Evolutionary conservation across 2,329 filamentous ascomycete species (phyloP), one percentile per base, ranked within the genome.

Genomic region (Neonectria sp.): DNA sequence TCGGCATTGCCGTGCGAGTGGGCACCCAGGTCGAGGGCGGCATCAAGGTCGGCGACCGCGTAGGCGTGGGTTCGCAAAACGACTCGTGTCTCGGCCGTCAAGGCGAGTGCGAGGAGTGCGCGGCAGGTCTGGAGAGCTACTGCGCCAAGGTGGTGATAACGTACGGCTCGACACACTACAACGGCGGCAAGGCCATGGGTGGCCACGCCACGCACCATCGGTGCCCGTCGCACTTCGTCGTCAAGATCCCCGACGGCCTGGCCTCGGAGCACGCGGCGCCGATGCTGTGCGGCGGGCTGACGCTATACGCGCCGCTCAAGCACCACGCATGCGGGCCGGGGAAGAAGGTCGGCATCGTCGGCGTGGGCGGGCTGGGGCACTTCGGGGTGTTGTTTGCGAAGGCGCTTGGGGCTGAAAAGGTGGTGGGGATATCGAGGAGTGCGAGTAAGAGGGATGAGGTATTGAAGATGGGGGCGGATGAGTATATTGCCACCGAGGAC

Each of bases 251-350:
- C n/a, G 80, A 83, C 13, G 79, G 77, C 3, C 65, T 86, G 6
- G 71, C 77, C 3, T 79, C 79, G 3, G 83, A 82, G 59, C 69
- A 80, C 59, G 82, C 83, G 11, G 85, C 91, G 21, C 91, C 92
- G 4, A 89, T 94, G 87, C 83, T 94, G 48, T 94, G 92, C 75
- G 92, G 86, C 25, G 92, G 92, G 15, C 86, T 93, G 37, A 94
- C 92, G 0, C 83, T 91, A 7, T 94, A 86, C 76, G 84, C 85
- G 12, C 92, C 92, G 1, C 79, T 94, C 56, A 83, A 83, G 73
- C 84, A 89, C 59, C 88, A 92, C 69, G 89, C 89, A 3, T 88
- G 86, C 55, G 92, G 91, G 0, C 90, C 90, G 0, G 91, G 91
- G 15, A 93, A 91, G 80, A 85, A 79, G 27, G 89, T 94, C 3